Base-by-base conservation (phyloP, 345 rosid species). In the Kernera saxatilis region DNA sequence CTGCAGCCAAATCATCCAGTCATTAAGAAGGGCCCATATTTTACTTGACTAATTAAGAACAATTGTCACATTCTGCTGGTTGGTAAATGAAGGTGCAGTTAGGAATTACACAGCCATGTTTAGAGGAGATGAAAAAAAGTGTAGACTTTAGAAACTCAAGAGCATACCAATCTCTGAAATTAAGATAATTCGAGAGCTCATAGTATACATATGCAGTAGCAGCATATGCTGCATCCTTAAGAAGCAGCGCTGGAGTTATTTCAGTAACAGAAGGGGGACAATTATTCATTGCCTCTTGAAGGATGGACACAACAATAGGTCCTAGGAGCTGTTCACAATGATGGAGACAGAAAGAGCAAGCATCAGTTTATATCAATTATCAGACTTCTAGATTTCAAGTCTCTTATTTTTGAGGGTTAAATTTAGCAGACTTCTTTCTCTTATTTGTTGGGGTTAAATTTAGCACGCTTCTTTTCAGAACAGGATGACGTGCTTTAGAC, bases 161-260 rank as follows among this genome's bases (percentile, higher is more conserved):
- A 46, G 69, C 67, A 56, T 77, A 94, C 99, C 99, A 94, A 77
- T 91, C 96, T 82, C 84, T 85, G 84, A 94, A 94, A 84, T 84
- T 89, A 55, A 94, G 79, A 79, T 88, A 94, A 78, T 89, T 94
- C 23, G 99, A 94, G 71, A 94, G 92, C 85, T 94, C 99, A 84
- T 94, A 94, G 76, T 94, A 94, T 69, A 94, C 92, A 79, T 89
- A 94, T 64, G 99, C 97, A 70, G 97, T 91, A 69, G 97, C 99
- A 76, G 90, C 97, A 79, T 89, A 93, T 37, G 95, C 97, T 55
- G 97, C 99, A 76, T 93, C 97, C 79, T 93, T 93, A 23, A 89
- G 97, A 78, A 91, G 95, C 80, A 93, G 80, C 39, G 87, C 91
- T 4, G 95, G 83, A 78, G 93, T 88, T 62, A 91, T 83, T 55